Evolutionary conservation across 2,329 filamentous ascomycete genomes (phyloP).

Genomic region (Magnaporthiopsis rhizophila): DNA sequence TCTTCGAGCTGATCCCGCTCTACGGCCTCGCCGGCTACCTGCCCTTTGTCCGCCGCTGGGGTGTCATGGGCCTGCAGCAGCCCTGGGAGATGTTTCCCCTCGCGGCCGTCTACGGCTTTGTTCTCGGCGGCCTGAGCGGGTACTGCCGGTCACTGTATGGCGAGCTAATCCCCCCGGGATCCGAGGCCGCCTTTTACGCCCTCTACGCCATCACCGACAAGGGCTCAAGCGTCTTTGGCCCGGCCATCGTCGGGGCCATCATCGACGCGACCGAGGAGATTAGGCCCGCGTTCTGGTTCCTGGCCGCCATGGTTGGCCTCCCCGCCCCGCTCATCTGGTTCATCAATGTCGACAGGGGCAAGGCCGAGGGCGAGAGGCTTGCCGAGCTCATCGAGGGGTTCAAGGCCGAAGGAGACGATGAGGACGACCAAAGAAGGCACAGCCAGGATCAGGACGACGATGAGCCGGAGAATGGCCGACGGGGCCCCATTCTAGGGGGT

Average conservation of each 20-base stretch:
- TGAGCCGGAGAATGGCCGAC: constrained; percentile 23
- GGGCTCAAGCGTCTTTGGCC: constrained; percentile 86
- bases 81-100: constrained; percentile 96
- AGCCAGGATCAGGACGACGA: constrained; percentile 10
- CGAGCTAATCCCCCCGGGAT: constrained; percentile 88
- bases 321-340: constrained; percentile 79
- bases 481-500: constrained; percentile 24
- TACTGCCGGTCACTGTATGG: constrained; percentile 92
- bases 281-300: constrained; percentile 83
- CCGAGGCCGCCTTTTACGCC: constrained; percentile 92
- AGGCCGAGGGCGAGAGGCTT: constrained; percentile 57
- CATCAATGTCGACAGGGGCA: constrained; percentile 76
- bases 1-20: constrained; percentile 88
- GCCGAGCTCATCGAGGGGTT: constrained; percentile 52
- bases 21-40: constrained; percentile 88
- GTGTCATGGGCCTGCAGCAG: constrained; percentile 79
- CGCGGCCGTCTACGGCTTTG: constrained; percentile 84
- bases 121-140: constrained; percentile 83
- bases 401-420: constrained; percentile 14
- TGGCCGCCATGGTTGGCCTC: constrained; percentile 74
- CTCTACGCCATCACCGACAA: constrained; percentile 98
- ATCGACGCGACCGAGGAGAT: constrained; percentile 79
- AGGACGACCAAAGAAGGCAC: constrained; percentile 11
- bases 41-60: constrained; percentile 65
- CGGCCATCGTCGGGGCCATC: constrained; percentile 86